These are phyloP conservation scores for Suhomyces sp. DNA, from an alignment of 805 yeast genomes.

Conservation along the genomic window DNA sequence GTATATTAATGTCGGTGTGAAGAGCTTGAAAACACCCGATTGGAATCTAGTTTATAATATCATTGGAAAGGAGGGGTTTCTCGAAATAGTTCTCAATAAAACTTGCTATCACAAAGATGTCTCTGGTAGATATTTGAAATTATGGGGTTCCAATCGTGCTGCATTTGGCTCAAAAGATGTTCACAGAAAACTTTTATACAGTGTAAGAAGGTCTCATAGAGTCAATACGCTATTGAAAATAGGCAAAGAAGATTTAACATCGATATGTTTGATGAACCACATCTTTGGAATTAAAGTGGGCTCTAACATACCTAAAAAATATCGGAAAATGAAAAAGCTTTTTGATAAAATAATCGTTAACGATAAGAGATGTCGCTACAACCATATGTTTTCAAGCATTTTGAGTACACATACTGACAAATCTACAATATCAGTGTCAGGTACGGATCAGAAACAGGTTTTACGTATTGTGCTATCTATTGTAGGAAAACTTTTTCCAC, in stretches of 20 bases:
- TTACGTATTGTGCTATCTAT: slow-evolving; percentile 41
- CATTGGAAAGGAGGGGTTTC: slow-evolving; percentile 41
- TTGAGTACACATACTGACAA: slow-evolving; percentile 21
- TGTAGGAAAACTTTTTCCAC: slow-evolving; percentile 50
- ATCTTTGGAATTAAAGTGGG: background rate
- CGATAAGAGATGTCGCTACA: slow-evolving; percentile 21
- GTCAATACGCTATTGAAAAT: background rate
- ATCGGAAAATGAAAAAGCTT: slow-evolving; percentile 14
- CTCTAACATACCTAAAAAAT: slow-evolving; percentile 8
- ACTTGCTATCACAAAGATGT: slow-evolving; percentile 24
- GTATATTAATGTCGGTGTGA: slow-evolving; percentile 29
- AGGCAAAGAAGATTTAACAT: background rate
- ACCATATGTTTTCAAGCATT: slow-evolving; percentile 28
- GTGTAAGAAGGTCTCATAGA: background rate
- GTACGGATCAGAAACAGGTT: slow-evolving; percentile 34
- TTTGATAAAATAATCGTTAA: slow-evolving; percentile 24
- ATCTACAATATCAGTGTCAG: slow-evolving; percentile 27
- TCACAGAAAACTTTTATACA: background rate
- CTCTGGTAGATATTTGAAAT: slow-evolving; percentile 16
- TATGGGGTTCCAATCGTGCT: slow-evolving; percentile 21
- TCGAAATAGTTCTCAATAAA: slow-evolving; percentile 35
- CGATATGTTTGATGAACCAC: background rate
- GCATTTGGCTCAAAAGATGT: background rate
- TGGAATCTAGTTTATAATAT: slow-evolving; percentile 44
- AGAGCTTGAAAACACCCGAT: slow-evolving; percentile 36